Evolutionary conservation across 2,329 filamentous ascomycete species (phyloP), one percentile per base, ranked within the genome.

Genomic region (Huntiella moniliformis): DNA sequence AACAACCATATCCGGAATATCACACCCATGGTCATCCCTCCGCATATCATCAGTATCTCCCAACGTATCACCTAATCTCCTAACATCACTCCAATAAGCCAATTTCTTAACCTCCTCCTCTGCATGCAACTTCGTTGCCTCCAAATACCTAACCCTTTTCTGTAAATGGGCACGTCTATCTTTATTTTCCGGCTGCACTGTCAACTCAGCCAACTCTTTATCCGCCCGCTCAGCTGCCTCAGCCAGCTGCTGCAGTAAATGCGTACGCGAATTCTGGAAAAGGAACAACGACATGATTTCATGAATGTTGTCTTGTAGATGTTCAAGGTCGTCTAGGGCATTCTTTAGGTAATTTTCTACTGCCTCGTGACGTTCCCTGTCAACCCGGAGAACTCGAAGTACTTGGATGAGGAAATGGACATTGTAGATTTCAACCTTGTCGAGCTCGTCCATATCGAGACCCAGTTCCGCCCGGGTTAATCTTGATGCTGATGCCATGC

Each of bases 21-120:
- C 52, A 15, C 52, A 47, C 22, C 12, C 34, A 15, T 44, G 15
- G 3, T 42, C 38, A 49, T 22, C 36, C 5, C 10, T 48, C 15
- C 15, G 17, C 11, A 56, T 51, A 46, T 66, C 65, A 2, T 67
- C 63, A 2, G 67, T 60, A 44, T 69, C 63, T 31, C 70, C 71
- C 34, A 49, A 17, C 8, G 60, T 61, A 51, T 68, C 66, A 0
- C 78, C 72, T 62, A 85, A 77, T 12, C 71, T 71, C 59, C 77
- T 82, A 51, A 84, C 74, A 56, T 93, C 83, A 56, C 81, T 87
- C 79, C 88, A 94, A 57, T 86, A 92, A 43, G 92, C 84, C 5
- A 94, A 65, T 50, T 72, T 78, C 48, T 77, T 77, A 42, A 93
- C 79, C 56, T 94, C 82, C 54, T 79, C 76, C 52, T 88, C 81